Evolutionary conservation across 2,329 filamentous ascomycete genomes (phyloP), one percentile per base, ranked within the genome.

Genomic region (Trichoderma pleuroti): DNA sequence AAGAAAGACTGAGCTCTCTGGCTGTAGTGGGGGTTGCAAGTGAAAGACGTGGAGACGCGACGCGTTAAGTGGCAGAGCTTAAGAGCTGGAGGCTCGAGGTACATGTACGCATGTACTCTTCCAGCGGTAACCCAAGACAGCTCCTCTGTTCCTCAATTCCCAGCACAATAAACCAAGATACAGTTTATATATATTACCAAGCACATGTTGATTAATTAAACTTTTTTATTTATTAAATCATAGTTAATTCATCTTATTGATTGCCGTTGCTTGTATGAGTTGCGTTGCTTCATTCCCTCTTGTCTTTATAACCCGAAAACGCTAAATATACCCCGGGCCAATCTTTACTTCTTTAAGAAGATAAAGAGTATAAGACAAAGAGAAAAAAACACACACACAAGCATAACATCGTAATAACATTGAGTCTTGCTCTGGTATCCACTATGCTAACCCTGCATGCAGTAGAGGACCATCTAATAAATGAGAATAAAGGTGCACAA

Each of bases 1-100:
- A 56, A 49, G 39, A 34, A 42, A 59, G 52, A 49, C 12, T 1
- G 36, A 67, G 67, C 60, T 63, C n/a, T 61, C 14, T 66, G 39
- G 34, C 52, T 30, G 63, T 63, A 46, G 70, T 66, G 70, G 57
- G 34, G 63, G 26, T 36, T 26, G 56, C 12, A 34, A 59, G 56
- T 34, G 28, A 62, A 62, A 36, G 56, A 62, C 64, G 69, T 59
- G 36, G 52, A 54, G 60, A 64, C 49, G 39, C 32, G 59, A 71
- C 70, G 70, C 70, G 70, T 71, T 71, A 68, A 71, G 70, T 71
- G 70, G 63, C 63, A 56, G 57, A 61, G 54, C 65, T 68, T 52
- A 39, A 61, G n/a, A 21, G 24, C 21, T 52, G 12, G 12, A 30
- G n/a, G 39, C n/a, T 18, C 30, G 32, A 49, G 63, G 46, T 67